phyloP scores from a whole-genome alignment of 2,329 filamentous ascomycete genomes.

The Xylariaceae sp. region DNA sequence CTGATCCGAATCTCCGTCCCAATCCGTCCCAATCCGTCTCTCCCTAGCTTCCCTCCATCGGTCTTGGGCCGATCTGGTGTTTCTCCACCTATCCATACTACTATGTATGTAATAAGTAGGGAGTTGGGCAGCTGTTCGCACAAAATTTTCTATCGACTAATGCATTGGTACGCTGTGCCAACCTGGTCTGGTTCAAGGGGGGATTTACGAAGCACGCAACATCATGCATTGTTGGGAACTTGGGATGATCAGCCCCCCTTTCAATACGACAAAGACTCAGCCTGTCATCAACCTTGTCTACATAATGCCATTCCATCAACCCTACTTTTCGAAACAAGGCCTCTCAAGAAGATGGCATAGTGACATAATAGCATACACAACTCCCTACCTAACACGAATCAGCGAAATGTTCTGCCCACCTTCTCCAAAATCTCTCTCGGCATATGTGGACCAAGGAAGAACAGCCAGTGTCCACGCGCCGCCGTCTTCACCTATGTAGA shows the following conservation, averaged over 20 bases:
- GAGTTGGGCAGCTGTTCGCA: conserved; percentile 2
- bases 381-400: background rate
- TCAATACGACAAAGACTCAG: background rate
- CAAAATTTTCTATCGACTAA: conserved; percentile 14
- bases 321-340: background rate
- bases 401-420: background rate
- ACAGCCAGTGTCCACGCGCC: background rate
- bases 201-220: background rate
- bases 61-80: conserved; percentile 1
- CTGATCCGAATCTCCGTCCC: conserved; percentile 6
- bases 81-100: conserved; percentile 1
- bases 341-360: background rate
- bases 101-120: too few relatives aligned
- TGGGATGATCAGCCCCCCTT: background rate
- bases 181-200: conserved; percentile 9
- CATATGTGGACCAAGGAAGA: background rate
- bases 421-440: background rate
- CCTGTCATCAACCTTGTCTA: background rate
- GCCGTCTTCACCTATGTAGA: conserved; percentile 1
- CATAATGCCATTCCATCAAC: too few relatives aligned
- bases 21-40: background rate
- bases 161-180: conserved; percentile 3
- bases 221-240: conserved; percentile 8
- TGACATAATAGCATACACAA: background rate
- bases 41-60: conserved; percentile 6